Percentiles rank a stretch among this genome's conserved stretches.
These are phyloP conservation scores for Mimosa pudica DNA, from an alignment of 306 rosid genomes.

Conservation along the genomic window DNA sequence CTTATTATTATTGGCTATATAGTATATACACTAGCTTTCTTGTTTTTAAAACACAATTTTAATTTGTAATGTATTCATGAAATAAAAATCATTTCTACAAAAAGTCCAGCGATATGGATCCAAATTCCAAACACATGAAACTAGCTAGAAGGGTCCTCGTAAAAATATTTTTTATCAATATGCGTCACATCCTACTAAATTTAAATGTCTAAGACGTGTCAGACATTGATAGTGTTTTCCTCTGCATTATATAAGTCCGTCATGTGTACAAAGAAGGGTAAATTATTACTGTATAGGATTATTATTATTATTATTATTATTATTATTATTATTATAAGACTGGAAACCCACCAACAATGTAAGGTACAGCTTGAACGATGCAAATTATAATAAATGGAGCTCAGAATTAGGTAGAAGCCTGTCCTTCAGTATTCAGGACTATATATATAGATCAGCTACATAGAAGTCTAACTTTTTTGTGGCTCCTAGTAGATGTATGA, in stretches of 20 bases:
- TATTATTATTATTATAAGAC: not conserved
- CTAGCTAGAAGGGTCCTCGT: not conserved
- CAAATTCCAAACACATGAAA: not conserved
- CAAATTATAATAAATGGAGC: not conserved
- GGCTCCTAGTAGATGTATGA: not conserved
- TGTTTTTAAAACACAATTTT: too few species aligned
- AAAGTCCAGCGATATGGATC: not conserved
- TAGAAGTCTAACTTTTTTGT: not conserved
- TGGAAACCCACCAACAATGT: not conserved
- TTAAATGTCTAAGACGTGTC: not conserved
- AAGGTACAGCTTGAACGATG: not conserved
- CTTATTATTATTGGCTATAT: too few species aligned
- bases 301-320: too few species aligned
- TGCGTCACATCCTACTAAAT: not conserved
- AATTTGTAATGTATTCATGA: too few species aligned
- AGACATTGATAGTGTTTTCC: not conserved
- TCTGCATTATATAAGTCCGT: not conserved
- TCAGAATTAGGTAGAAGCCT: not conserved
- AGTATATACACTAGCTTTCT: too few species aligned
- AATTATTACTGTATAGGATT: not conserved
- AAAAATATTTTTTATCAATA: not conserved
- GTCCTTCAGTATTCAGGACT: not conserved
- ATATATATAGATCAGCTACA: not conserved
- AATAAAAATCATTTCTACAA: not conserved
- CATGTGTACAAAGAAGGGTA: not conserved